Evolutionary conservation across 2,329 filamentous ascomycete species (phyloP).

Genomic region (Colletotrichum tropicale): DNA sequence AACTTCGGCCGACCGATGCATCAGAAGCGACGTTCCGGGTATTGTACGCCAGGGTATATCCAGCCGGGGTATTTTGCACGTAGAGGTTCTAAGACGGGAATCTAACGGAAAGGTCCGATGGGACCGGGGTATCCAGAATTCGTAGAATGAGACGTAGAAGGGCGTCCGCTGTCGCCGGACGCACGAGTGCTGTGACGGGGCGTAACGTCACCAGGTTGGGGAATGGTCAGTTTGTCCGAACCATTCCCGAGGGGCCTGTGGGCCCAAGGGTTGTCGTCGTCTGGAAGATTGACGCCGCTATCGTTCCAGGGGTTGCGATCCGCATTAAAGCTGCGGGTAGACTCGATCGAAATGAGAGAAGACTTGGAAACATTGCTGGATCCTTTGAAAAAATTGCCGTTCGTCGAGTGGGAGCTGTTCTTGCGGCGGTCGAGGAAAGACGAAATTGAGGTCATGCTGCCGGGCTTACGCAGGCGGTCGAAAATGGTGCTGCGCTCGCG

Average conservation of each 20-base stretch:
- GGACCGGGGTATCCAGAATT: constrained; percentile 95
- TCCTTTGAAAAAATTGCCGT: constrained; percentile 88
- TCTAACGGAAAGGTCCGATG: constrained; percentile 90
- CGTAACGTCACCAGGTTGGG: constrained; percentile 80
- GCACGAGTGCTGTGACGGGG: constrained; percentile 83
- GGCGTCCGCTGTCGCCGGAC: constrained; percentile 89
- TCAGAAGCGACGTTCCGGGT: constrained; percentile 49
- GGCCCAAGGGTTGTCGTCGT: constrained; percentile 78
- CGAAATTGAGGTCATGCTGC: constrained; percentile 91
- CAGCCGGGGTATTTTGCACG: constrained; percentile 65
- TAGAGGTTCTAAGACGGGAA: constrained; percentile 48
- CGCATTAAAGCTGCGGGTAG: constrained; percentile 84
- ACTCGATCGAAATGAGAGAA: constrained; percentile 94
- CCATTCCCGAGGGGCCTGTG: constrained; percentile 69
- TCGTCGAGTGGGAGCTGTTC: constrained; percentile 87
- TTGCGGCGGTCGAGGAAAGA: constrained; percentile 96
- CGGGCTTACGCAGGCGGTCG: constrained; percentile 91
- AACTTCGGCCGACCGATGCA: constrained; percentile 51
- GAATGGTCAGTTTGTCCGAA: constrained; percentile 67
- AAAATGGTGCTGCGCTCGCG: constrained; percentile 85
- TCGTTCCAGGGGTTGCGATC: constrained; percentile 99
- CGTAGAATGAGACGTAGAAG: constrained; percentile 93
- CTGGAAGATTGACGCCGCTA: constrained; percentile 90
- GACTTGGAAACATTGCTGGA: constrained; percentile 91
- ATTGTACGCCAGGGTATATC: constrained; percentile 71